phyloP scores from a whole-genome alignment of 2,329 filamentous ascomycete species.

The Berkeleyomyces basicola region DNA sequence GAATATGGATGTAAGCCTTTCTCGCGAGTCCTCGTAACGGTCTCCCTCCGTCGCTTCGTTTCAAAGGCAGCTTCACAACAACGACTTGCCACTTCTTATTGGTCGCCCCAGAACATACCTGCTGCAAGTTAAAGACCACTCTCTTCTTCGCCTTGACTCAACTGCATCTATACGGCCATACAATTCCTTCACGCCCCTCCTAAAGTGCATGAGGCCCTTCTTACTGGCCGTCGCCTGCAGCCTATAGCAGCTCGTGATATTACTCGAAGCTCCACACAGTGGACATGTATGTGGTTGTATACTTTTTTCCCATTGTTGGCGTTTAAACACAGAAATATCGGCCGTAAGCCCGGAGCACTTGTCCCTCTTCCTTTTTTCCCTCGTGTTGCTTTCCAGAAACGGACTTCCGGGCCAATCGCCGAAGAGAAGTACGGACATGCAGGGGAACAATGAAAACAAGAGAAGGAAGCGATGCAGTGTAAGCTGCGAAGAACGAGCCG shows the following conservation, averaged over 20 bases:
- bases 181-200: not conserved
- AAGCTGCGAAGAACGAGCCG: no score
- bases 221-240: not conserved
- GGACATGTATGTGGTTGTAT: not conserved
- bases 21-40: no score
- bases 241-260: not conserved
- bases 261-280: not conserved
- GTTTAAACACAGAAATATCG: no score
- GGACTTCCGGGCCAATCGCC: not conserved
- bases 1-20: no score
- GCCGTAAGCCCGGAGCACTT: no score
- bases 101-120: not conserved
- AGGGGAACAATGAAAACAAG: not conserved
- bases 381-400: no score
- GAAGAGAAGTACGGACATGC: not conserved
- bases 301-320: not conserved
- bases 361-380: no score
- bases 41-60: no score
- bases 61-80: no score
- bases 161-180: not conserved
- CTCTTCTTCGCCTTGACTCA: not conserved
- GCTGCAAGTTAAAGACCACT: not conserved
- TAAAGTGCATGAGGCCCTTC: not conserved
- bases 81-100: not conserved
- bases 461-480: no score